Base-by-base conservation (phyloP, 768 basidiomycete genomes). In the Collybia sordida region DNA sequence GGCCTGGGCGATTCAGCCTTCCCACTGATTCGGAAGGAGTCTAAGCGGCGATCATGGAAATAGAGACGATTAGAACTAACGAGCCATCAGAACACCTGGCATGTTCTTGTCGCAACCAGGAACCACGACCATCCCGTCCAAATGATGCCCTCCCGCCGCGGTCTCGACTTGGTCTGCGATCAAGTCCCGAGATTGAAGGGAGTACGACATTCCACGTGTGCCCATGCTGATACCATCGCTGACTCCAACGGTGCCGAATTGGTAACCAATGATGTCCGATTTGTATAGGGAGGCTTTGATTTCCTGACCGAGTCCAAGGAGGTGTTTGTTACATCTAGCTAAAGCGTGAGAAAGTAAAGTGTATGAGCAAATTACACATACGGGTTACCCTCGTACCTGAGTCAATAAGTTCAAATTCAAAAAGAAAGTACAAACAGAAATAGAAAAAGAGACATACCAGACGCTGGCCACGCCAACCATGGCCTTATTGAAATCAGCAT, bases 81-180 rank as follows among this genome's bases (percentile, higher is more conserved):
- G 82, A 42, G 93, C 97, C 81, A 99, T 99, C 59, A 98, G 76
- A 31, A 97, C 95, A 53, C 97, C 97, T n/a, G 97, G 97, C 96
- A 99, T 98, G 72, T 99, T 99, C 74, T 99, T 99, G 76, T 99
- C 96, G 65, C 93, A 98, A 35, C 95, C 97, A 18, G 97, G 97
- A 46, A 99, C 78, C 51, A 93, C 93, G 34, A 98, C 93, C 89
- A 97, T 91, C 35, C 93, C 97, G 61, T 98, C 97, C 12, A 99
- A 82, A 84, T 95, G 97, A 65, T 99, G 97, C 4, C 96, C 97
- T 12, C 90, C 96, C 23, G 88, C 95, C 15, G 92, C 94, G 9
- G 91, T 91, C 72, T 98, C 96, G 17, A 99, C 95, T 64, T 88
- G 85, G 71, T 98, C 97, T 52, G 97, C 97, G 59, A 99, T 99